Conservation (phyloP, 2,329 filamentous ascomycete genomes). For the Alternaria postmessia region DNA sequence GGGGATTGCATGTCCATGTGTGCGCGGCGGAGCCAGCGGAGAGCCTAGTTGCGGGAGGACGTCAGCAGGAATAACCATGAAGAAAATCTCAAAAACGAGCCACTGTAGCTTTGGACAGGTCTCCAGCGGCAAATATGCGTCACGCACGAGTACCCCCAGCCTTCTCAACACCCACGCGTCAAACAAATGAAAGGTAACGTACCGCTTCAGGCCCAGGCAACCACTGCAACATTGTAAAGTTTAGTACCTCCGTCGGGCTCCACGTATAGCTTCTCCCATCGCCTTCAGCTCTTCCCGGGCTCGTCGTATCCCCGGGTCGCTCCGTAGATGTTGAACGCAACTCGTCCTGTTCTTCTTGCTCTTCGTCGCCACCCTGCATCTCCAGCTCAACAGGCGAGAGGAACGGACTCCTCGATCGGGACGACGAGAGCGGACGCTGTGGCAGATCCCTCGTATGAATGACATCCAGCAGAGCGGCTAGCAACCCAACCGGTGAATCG, state of each 20-base stretch:
- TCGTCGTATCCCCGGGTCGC: conserved; percentile 7
- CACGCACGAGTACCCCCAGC: not conserved
- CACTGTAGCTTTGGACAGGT: not conserved
- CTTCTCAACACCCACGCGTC: not conserved
- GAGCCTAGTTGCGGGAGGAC: conserved; percentile 11
- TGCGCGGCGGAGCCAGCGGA: conserved; percentile 56
- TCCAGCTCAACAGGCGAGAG: conserved; percentile 42
- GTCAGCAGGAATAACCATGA: not conserved
- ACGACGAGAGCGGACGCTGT: conserved; percentile 22
- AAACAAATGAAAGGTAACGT: conserved; percentile 3
- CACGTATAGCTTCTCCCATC: conserved; percentile 10
- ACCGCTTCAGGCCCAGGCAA: conserved; percentile 67
- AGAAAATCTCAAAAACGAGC: not conserved
- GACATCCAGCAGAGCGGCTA: conserved; percentile 45
- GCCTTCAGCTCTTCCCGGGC: not conserved
- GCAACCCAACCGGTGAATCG: conserved; percentile 49
- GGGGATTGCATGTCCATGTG: conserved; percentile 31
- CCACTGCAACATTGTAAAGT: conserved; percentile 64
- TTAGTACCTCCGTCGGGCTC: conserved; percentile 62
- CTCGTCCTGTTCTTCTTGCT: conserved; percentile 15
- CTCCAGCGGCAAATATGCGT: not conserved
- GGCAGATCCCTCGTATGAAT: conserved; percentile 35
- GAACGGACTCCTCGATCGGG: conserved; percentile 40
- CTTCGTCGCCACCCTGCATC: conserved; percentile 24
- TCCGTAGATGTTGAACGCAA: not conserved